A percentile compares a stretch with the other conserved stretches of the same genome.
Conservation (phyloP, 306 rosid species). For the Castanea sativa region DNA sequence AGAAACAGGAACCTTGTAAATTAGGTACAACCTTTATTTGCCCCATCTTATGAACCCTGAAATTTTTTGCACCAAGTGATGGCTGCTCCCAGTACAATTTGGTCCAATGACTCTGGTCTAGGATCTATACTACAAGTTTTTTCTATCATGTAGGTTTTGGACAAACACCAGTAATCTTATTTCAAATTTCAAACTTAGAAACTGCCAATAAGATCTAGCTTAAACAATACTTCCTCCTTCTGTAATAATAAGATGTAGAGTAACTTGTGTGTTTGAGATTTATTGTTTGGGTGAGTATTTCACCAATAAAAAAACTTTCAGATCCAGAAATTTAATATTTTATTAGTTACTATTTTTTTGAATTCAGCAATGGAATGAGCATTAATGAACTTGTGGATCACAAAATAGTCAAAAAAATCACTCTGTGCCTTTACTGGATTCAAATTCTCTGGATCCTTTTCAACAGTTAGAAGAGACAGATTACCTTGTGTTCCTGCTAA, state of each 20-base stretch:
- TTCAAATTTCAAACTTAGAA: not conserved
- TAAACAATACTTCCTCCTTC: too few species aligned
- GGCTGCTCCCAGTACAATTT: not conserved
- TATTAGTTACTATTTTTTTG: not conserved
- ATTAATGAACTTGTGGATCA: too few species aligned
- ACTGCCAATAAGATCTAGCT: too few species aligned
- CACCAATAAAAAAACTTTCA: too few species aligned
- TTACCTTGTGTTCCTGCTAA: too few species aligned
- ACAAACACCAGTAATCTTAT: not conserved
- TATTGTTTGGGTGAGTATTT: too few species aligned
- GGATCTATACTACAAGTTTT: slow-evolving; percentile 9
- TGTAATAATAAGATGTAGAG: too few species aligned
- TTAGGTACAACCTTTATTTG: not conserved
- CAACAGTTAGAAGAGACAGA: not conserved
- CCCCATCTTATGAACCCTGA: not conserved
- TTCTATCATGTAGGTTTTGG: not conserved
- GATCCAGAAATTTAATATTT: not conserved
- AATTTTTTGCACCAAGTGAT: not conserved
- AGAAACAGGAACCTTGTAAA: too few species aligned
- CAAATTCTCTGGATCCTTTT: not conserved
- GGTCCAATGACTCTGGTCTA: not conserved
- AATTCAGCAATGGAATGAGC: too few species aligned
- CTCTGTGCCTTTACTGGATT: not conserved
- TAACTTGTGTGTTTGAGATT: too few species aligned
- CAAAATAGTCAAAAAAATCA: not conserved